These are phyloP conservation scores for Agrocybe praecox DNA, from an alignment of 768 basidiomycete species.

Conservation along the genomic window DNA sequence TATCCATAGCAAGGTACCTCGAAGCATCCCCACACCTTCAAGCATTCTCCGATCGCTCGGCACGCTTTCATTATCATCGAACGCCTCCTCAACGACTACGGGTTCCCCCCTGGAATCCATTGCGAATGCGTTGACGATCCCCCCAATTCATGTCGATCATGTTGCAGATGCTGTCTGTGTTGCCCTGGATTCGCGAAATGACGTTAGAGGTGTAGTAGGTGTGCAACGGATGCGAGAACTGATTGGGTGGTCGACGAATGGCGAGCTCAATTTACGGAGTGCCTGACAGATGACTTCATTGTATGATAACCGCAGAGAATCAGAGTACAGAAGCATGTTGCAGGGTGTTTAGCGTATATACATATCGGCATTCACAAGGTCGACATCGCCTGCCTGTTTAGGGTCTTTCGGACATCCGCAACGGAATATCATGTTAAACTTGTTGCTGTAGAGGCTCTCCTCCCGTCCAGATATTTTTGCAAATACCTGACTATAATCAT, in stretches of 20 bases:
- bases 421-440: not conserved
- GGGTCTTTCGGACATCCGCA: not conserved
- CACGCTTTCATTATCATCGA: slow-evolving; percentile 20
- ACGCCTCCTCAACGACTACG: slow-evolving; percentile 21
- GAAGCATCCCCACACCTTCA: slow-evolving; percentile 64
- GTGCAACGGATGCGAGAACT: slow-evolving; percentile 76
- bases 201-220: slow-evolving; percentile 65
- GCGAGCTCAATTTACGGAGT: slow-evolving; percentile 7
- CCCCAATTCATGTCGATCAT: slow-evolving; percentile 95
- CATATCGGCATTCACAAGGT: slow-evolving; percentile 6
- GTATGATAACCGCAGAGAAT: not conserved
- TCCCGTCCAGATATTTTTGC: not conserved
- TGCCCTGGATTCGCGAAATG: slow-evolving; percentile 50
- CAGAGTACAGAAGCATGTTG: not conserved
- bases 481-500: no score
- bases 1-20: slow-evolving; percentile 63
- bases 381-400: not conserved
- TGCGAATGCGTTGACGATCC: slow-evolving; percentile 80
- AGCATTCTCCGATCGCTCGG: slow-evolving; percentile 58
- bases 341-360: not conserved
- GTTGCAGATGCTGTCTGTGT: slow-evolving; percentile 85
- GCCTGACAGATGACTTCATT: not conserved
- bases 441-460: not conserved
- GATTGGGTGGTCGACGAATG: slow-evolving; percentile 59
- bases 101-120: slow-evolving; percentile 57